Evolutionary conservation across 306 rosid species (phyloP), one percentile per base, ranked within the genome.

Genomic region (Fragaria nilgerrensis): DNA sequence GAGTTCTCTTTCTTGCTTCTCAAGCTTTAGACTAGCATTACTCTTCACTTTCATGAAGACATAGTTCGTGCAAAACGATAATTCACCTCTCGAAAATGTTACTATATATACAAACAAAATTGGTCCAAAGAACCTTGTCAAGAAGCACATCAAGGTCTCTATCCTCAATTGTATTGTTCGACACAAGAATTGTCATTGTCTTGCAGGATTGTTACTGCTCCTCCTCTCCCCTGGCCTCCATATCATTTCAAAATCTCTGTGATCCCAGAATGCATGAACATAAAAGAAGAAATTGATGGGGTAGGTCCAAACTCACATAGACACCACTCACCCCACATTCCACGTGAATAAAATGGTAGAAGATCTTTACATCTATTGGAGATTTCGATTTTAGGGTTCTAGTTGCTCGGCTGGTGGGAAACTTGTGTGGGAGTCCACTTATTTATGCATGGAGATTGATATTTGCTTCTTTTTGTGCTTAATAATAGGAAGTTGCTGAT

Each of bases 401-500:
- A 0, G 49, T 15, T 80, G 87, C 69, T 80, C 7, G 20, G 58
- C 2, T 32, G 87, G 74, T 77, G 72, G 82, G 84, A 16, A 47
- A 36, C 65, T 76, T 47, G 10, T 23, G 27, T 53, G 77, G 77
- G 82, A 72, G n/a, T 76, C 82, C 87, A 76, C 84, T 47, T 5
- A 39, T 44, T n/a, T 63, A 7, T 73, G 27, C 16, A 3, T 72
- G 64, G 5, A 34, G 73, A 12, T 41, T 29, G 52, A 48, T 45
- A 37, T 37, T 44, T 29, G 20, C 67, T 62, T 36, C 49, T n/a
- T 20, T 65, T 3, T 32, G 41, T 70, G 62, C 69, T 64, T 14
- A 64, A 71, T 73, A 20, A 79, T 55, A n/a, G 50, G 49, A 16
- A 71, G 25, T 55, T 23, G 59, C 70, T 32, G 29, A 73, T 56